Conservation (phyloP, 768 basidiomycete genomes). For the Asterophora lycoperdoides region DNA sequence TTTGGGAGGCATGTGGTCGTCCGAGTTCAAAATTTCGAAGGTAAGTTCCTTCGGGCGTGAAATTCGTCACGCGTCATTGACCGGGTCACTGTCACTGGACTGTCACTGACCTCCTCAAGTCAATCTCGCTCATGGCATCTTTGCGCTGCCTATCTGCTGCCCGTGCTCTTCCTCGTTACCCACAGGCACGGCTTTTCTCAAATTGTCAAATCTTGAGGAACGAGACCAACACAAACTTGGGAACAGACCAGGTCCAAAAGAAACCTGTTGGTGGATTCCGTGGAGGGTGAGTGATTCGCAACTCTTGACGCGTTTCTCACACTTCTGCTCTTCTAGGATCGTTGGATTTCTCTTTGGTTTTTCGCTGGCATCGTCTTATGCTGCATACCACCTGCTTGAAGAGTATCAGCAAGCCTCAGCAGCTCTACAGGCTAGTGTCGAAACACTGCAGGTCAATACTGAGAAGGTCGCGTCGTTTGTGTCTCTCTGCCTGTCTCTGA, state of each 20-base stretch:
- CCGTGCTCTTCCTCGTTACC: slow-evolving; percentile 8
- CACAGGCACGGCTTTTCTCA: slow-evolving; percentile 36
- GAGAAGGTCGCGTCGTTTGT: slow-evolving; percentile 51
- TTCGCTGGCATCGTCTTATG: slow-evolving; percentile 81
- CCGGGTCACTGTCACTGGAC: too few relatives aligned
- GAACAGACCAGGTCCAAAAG: slow-evolving; percentile 53
- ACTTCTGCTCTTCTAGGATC: slow-evolving; percentile 40
- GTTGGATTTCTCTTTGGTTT: slow-evolving; percentile 88
- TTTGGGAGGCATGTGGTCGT: slow-evolving; percentile 39
- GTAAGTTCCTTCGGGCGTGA: too few relatives aligned
- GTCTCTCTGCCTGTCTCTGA: neutral
- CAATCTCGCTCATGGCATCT: slow-evolving; percentile 31
- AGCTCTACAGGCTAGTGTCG: slow-evolving; percentile 82
- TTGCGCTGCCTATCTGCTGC: slow-evolving; percentile 25
- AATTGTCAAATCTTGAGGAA: slow-evolving; percentile 41
- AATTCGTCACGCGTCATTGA: slow-evolving; percentile 10
- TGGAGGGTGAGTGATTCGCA: slow-evolving; percentile 55
- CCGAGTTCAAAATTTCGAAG: too few relatives aligned
- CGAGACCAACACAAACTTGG: slow-evolving; percentile 47
- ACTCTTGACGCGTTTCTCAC: slow-evolving; percentile 6
- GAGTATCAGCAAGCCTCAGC: slow-evolving; percentile 88
- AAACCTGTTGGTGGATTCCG: slow-evolving; percentile 74
- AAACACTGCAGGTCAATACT: slow-evolving; percentile 80
- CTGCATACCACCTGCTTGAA: slow-evolving; percentile 83
- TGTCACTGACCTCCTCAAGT: too few relatives aligned